A percentile compares a stretch with the other conserved stretches of the same genome.
Conservation (phyloP, 2,329 filamentous ascomycete genomes). For the Huntiella moniliformis region DNA sequence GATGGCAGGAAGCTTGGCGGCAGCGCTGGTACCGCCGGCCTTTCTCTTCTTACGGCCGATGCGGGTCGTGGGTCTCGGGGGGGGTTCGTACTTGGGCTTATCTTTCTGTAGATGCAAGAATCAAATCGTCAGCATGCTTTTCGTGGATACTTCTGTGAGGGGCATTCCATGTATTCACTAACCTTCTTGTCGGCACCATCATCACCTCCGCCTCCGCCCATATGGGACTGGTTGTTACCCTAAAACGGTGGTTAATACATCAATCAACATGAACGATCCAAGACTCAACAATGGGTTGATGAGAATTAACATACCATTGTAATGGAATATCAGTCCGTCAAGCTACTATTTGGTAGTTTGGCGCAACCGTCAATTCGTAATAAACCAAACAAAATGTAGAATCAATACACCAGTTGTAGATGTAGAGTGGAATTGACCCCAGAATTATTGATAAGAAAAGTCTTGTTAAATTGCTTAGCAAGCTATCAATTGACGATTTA, state of each 20-base stretch:
- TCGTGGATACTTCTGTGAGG: background rate
- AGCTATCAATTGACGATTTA: background rate
- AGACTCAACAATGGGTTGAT: background rate
- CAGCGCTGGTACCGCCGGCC: conserved; percentile 77
- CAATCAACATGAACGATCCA: background rate
- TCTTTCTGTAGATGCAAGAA: conserved; percentile 53
- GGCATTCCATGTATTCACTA: conserved; percentile 14
- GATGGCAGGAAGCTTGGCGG: conserved; percentile 83
- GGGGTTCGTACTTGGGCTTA: conserved; percentile 99
- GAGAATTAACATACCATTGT: conserved; percentile 1
- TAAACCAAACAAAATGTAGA: too few relatives aligned
- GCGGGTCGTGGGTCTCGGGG: conserved; percentile 87
- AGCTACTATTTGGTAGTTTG: too few relatives aligned
- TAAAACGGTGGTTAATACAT: conserved; percentile 19
- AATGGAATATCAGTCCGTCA: too few relatives aligned
- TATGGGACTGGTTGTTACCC: conserved; percentile 76
- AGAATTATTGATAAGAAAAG: too few relatives aligned
- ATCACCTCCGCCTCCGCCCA: conserved; percentile 62
- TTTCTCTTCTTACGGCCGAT: conserved; percentile 98
- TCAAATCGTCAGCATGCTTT: background rate
- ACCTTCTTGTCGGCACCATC: conserved; percentile 93
- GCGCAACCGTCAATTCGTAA: too few relatives aligned
- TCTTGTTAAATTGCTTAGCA: too few relatives aligned
- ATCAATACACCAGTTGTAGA: background rate
- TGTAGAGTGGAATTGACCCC: too few relatives aligned